Evolutionary conservation across 495 filamentous ascomycete species (phyloP), one percentile per base, ranked within the genome.

Genomic region (Penicillium atrosanguineum): DNA sequence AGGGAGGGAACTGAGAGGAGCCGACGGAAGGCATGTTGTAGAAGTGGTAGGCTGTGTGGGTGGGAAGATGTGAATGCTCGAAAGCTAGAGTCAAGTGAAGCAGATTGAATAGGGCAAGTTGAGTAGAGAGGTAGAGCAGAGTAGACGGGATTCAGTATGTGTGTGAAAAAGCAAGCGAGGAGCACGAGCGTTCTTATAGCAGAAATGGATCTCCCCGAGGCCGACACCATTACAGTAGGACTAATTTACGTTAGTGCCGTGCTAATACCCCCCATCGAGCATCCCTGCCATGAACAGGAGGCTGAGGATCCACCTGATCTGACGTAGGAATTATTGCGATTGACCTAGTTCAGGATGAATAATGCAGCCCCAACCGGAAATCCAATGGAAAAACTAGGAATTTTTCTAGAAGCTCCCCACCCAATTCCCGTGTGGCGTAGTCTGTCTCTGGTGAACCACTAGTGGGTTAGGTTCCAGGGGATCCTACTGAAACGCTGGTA

Each of bases 1-100:
- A 91, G 60, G 89, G 89, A 79, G 89, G 89, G 58, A 91, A 85
- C 52, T 71, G 68, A 64, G 70, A 67, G 57, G 83, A 79, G 47
- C 86, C 83, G 73, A 88, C 79, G 63, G 77, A 78, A 79, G 84
- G 83, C 84, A 87, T 86, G 59, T 68, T 82, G 75, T 34, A 1
- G 34, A 5, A 61, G 48, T 67, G 48, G 55, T 63, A 52, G 34
- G 50, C 25, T 20, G n/a, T 52, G 34, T 48, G 34, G 29, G 57
- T 36, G 43, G 40, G 16, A n/a, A 42, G 42, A 20, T 37, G 19
- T 47, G 23, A 16, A 19, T 57, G 43, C 18, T 36, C n/a, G 44
- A 63, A 37, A n/a, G 29, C 43, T 23, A 43, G 38, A 50, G 48
- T 39, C 54, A 48, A 52, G 51, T 57, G 53, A 48, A 25, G 28